A percentile compares a stretch with the other conserved stretches of the same genome.
Conservation (phyloP, 2,329 filamentous ascomycete species). For the Aurifilum marmelostoma region DNA sequence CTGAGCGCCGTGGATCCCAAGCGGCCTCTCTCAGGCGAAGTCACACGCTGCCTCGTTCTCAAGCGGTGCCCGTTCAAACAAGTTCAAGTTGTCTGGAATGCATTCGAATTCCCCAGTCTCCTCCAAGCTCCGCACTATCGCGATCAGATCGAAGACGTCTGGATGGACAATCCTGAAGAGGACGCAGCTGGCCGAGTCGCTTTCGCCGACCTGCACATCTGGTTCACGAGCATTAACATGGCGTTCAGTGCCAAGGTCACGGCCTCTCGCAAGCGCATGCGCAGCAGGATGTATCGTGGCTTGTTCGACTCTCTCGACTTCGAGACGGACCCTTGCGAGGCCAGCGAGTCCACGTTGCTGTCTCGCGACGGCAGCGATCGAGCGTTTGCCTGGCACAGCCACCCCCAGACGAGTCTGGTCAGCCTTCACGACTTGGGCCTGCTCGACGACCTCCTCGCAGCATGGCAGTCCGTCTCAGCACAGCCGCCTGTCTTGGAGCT, state of each 20-base stretch:
- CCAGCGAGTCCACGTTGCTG: neutral
- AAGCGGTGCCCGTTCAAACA: neutral
- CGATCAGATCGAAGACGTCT: conserved; percentile 22
- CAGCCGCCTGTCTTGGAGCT: too few species aligned
- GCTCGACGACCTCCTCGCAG: neutral
- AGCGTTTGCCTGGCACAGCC: conserved; percentile 11
- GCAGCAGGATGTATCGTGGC: too few species aligned
- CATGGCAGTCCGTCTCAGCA: neutral
- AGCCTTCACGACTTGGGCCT: neutral
- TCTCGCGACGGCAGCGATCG: neutral
- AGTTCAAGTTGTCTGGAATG: neutral
- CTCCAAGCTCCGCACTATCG: conserved; percentile 12
- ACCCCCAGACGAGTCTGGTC: neutral
- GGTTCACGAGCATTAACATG: conserved; percentile 15
- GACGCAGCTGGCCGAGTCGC: neutral
- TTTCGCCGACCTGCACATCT: conserved; percentile 15
- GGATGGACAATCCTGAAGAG: conserved; percentile 8
- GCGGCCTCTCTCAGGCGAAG: neutral
- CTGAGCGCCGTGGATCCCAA: neutral
- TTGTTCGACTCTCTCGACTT: neutral
- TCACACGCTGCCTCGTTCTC: conserved; percentile 14
- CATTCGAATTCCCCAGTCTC: neutral
- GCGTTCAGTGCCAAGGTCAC: neutral
- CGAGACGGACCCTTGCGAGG: conserved; percentile 23
- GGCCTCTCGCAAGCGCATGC: neutral